Evolutionary conservation across 2,329 filamentous ascomycete species (phyloP).

Genomic region (Xylariaceae sp.): DNA sequence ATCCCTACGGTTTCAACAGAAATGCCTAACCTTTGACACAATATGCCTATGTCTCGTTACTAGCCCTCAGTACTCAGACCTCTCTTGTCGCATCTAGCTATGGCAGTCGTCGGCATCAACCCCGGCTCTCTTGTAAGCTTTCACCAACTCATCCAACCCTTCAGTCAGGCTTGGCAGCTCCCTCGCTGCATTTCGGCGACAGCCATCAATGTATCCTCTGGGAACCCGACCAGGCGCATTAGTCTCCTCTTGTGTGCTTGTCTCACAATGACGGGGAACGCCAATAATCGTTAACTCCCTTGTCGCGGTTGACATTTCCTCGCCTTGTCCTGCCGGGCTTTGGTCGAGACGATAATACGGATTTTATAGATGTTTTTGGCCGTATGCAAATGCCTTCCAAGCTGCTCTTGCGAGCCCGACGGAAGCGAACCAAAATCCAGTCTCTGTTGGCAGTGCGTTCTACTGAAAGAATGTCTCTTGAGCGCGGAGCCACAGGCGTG

Average conservation of each 20-base stretch:
- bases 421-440: slow-evolving; percentile 92
- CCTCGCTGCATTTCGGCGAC: slow-evolving; percentile 40
- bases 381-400: slow-evolving; percentile 67
- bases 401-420: slow-evolving; percentile 34
- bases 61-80: slow-evolving; percentile 42
- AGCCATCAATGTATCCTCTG: slow-evolving; percentile 44
- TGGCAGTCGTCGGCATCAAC: slow-evolving; percentile 25
- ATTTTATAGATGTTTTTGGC: slow-evolving; percentile 98
- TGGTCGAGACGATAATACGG: slow-evolving; percentile 60
- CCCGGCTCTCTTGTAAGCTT: slow-evolving; percentile 19
- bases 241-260: slow-evolving; percentile 45
- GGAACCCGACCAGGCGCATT: slow-evolving; percentile 57
- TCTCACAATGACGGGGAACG: slow-evolving; percentile 44
- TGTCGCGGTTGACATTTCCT: slow-evolving; percentile 39
- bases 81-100: slow-evolving; percentile 26
- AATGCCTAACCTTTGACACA: slow-evolving; percentile 38
- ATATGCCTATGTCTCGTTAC: slow-evolving; percentile 34
- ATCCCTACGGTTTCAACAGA: slow-evolving; percentile 45
- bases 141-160: slow-evolving; percentile 28
- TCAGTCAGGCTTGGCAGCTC: slow-evolving; percentile 33
- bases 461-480: slow-evolving; percentile 63
- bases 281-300: slow-evolving; percentile 40
- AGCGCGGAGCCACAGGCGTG: slow-evolving; percentile 20
- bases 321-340: slow-evolving; percentile 40
- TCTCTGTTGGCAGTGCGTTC: slow-evolving; percentile 81